Base-by-base conservation (phyloP, 2,329 filamentous ascomycete genomes). In the Diaporthe eres region DNA sequence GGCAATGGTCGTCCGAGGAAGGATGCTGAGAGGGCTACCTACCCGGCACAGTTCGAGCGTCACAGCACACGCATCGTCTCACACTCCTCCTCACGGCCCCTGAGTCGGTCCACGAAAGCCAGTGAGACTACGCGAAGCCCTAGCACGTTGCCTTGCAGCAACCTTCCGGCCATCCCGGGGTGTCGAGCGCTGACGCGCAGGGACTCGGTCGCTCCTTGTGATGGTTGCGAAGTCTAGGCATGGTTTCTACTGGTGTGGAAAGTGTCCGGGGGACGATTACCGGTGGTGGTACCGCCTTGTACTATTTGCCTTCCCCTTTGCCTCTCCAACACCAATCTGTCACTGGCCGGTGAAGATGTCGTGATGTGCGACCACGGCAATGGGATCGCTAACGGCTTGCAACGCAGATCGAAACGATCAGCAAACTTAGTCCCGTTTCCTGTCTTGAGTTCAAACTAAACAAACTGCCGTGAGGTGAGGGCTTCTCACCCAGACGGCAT, bases 141-240 rank as follows among this genome's bases (percentile, higher is more conserved):
- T 55, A 70, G 65, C 65, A 70, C 65, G 65, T 70, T 68, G 65
- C 65, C 65, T 70, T 70, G 65, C 65, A 70, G 65, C 65, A 70
- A 70, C 65, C 65, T 70, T 70, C 49, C 65, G 65, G 65, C 15
- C 49, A 42, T 53, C 34, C 65, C 65, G 65, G 49, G 17, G n/a
- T 13, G n/a, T 70, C 15, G 15, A 42, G 47, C 49, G 65, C 65
- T 70, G 49, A 31, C 13, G 49, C 47, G 65, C 65, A 70, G 49
- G 47, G 65, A 15, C 65, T 55, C 49, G 65, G 19, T 53, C 65
- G 34, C 49, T 39, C 49, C 49, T 55, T 55, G 49, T 39, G 65
- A 31, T 51, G 47, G 34, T 55, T 67, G 65, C 31, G 65, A 55
- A 70, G 65, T 28, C 42, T 55, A 55, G 47, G 65, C 49, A 70